Evolutionary conservation across 2,329 filamentous ascomycete genomes (phyloP), one percentile per base, ranked within the genome.

Genomic region (Huntiella moniliformis): DNA sequence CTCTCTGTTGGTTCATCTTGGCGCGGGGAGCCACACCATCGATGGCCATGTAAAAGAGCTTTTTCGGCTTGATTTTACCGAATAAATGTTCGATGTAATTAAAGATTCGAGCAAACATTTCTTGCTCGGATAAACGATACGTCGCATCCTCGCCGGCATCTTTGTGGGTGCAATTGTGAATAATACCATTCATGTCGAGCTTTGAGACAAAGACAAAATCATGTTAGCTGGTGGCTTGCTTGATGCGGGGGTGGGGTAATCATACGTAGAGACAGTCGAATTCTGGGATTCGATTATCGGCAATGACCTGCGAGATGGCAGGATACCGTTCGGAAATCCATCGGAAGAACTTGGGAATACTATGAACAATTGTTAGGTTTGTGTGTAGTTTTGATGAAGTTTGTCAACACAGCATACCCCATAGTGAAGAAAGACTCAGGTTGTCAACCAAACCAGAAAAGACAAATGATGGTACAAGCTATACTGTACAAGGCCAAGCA

Each of bases 91-190:
- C 91, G 54, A 98, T 98, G 62, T 98, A 98, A 65, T 96, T 96
- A 74, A 98, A 98, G 57, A 98, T 98, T 49, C 86, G 82, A 54
- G 98, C 95, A 60, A 98, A 98, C 91, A 98, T 98, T 63, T 95
- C 84, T 61, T 98, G 88, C 61, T 98, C 92, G 48, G 81, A 88
- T 64, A 96, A 79, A 46, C 91, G 85, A 57, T 92, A 92, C 1
- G 84, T 85, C 3, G 86, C 77, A 59, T 88, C 87, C 58, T 92
- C 87, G 46, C 63, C 64, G 17, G 84, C 80, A 64, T 98, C 88
- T 58, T 91, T 94, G 66, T 98, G 91, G 47, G 91, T 98, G 63
- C 91, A 98, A 63, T 98, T 98, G 64, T 98, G 88, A 57, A 98
- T 98, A 61, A 98, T 98, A 54, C 91, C 91, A 64, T 98, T 98